These are phyloP conservation scores for Grosmannia serpens DNA, from an alignment of 2,329 filamentous ascomycete genomes.

Conservation along the genomic window DNA sequence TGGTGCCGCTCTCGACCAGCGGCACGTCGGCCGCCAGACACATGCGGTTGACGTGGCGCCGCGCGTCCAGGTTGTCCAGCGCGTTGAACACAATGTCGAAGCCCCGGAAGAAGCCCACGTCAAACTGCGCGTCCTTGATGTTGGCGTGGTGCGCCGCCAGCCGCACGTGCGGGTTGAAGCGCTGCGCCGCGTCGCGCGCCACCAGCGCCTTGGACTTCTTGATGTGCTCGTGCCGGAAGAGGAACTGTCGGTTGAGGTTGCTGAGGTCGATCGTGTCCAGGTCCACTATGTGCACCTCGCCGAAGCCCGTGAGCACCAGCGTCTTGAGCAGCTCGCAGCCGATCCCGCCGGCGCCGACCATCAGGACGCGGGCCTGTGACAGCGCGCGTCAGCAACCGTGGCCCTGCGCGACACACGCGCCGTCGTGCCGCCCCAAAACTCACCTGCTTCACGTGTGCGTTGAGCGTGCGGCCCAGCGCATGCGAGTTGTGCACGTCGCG, in stretches of 20 bases:
- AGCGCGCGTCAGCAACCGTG: constrained; percentile 15
- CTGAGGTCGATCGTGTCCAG: constrained; percentile 97
- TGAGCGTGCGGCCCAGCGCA: constrained; percentile 54
- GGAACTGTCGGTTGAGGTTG: constrained; percentile 94
- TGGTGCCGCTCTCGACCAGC: constrained; percentile 91
- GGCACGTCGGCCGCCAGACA: constrained; percentile 84
- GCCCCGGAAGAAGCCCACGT: constrained; percentile 72
- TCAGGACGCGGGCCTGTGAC: constrained; percentile 67
- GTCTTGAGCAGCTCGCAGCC: constrained; percentile 97
- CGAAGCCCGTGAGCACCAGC: constrained; percentile 81
- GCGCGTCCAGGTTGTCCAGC: constrained; percentile 86
- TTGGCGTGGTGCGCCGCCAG: constrained; percentile 87
- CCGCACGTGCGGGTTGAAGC: constrained; percentile 80
- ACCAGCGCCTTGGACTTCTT: constrained; percentile 94
- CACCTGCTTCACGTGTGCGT: constrained; percentile 60
- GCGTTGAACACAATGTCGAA: constrained; percentile 93
- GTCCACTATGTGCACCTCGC: constrained; percentile 88
- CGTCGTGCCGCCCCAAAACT: constrained; percentile 10
- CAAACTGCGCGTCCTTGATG: constrained; percentile 83
- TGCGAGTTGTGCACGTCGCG: constrained; percentile 49
- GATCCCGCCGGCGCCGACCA: constrained; percentile 94
- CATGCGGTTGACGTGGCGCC: constrained; percentile 95
- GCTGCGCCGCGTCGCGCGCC: constrained; percentile 61
- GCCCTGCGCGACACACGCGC: no score
- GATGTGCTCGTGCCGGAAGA: constrained; percentile 94